These are phyloP conservation scores for Pyrenula massariospora DNA, from an alignment of 495 filamentous ascomycete genomes.

Conservation along the genomic window DNA sequence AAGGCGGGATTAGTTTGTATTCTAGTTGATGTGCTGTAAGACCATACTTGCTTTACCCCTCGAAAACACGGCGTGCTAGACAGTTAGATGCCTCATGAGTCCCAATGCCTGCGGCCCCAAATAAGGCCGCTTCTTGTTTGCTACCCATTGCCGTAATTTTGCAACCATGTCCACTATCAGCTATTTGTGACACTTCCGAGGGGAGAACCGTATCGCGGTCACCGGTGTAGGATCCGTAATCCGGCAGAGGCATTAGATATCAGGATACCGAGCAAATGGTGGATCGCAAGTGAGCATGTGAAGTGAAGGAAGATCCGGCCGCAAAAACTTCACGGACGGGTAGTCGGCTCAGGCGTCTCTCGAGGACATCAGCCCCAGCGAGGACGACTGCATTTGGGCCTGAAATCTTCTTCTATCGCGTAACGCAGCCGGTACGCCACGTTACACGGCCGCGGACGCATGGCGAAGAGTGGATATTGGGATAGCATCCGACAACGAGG, in stretches of 20 bases:
- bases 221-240: background rate
- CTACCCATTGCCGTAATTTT: no score
- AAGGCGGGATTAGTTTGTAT: background rate
- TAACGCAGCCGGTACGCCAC: background rate
- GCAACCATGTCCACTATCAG: no score
- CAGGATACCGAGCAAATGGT: background rate
- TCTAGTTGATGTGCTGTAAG: background rate
- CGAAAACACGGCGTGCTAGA: no score
- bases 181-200: no score
- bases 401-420: background rate
- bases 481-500: background rate
- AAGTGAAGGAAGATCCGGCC: background rate
- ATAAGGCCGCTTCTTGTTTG: no score
- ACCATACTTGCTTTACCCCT: background rate
- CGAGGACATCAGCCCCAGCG: background rate
- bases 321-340: background rate
- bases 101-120: no score
- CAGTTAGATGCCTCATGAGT: no score
- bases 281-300: background rate
- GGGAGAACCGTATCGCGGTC: background rate
- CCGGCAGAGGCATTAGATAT: background rate
- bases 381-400: background rate
- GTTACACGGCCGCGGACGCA: background rate
- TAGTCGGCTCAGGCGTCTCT: background rate
- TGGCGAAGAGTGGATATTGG: background rate